phyloP scores from a whole-genome alignment of 2,329 filamentous ascomycete genomes.

The Cordyceps fumosorosea region DNA sequence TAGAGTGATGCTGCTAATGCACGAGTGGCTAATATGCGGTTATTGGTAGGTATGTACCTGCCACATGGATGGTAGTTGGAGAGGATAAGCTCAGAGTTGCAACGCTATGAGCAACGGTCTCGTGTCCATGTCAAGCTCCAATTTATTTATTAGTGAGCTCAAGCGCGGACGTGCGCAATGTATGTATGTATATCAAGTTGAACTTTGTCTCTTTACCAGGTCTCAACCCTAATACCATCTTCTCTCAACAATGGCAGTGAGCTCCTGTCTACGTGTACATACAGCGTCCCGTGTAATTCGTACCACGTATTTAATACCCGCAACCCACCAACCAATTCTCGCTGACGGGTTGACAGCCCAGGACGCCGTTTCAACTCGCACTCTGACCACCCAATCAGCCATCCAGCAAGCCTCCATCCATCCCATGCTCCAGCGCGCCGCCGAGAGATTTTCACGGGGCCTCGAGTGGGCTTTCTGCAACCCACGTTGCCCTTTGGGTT shows the following conservation, averaged over 20 bases:
- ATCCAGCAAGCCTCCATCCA: background rate
- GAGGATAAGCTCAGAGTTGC: background rate
- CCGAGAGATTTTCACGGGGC: slow-evolving; percentile 4
- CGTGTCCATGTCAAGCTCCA: background rate
- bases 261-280: no score
- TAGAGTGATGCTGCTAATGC: background rate
- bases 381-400: background rate
- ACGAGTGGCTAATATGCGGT: no score
- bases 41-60: no score
- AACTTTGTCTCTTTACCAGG: background rate
- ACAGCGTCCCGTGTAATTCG: background rate
- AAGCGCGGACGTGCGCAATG: background rate
- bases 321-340: background rate
- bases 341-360: background rate
- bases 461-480: background rate
- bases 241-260: no score
- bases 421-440: background rate
- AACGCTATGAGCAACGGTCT: background rate
- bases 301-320: background rate
- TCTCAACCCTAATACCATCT: background rate
- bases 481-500: background rate
- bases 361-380: background rate
- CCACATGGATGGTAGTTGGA: background rate
- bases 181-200: background rate
- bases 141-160: background rate